Conservation (phyloP, 1,284 basidiomycete species). For the Malassezia sympodialis region DNA sequence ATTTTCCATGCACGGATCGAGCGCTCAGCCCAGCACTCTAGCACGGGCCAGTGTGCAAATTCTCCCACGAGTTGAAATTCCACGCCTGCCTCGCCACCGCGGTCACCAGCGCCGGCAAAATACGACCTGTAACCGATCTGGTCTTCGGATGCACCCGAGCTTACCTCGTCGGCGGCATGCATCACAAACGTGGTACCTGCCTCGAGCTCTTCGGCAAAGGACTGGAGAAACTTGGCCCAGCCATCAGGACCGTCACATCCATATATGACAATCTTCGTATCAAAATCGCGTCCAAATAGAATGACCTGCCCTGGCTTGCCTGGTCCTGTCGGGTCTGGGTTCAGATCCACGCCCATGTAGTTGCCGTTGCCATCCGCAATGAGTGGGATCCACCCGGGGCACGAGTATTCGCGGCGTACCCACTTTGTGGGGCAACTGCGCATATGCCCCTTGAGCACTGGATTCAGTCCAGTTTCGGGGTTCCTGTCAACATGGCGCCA, state of each 20-base stretch:
- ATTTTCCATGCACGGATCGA: slow-evolving; percentile 36
- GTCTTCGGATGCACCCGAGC: slow-evolving; percentile 27
- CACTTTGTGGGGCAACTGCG: slow-evolving; percentile 79
- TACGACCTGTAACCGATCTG: slow-evolving; percentile 43
- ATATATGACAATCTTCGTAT: slow-evolving; percentile 82
- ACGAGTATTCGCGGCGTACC: slow-evolving; percentile 80
- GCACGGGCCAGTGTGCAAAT: slow-evolving; percentile 42
- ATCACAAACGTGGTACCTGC: slow-evolving; percentile 57
- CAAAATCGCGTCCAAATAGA: slow-evolving; percentile 92
- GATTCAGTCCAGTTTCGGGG: slow-evolving; percentile 34
- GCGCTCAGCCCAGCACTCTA: slow-evolving; percentile 46
- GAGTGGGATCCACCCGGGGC: slow-evolving; percentile 89
- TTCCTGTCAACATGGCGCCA: slow-evolving; percentile 45
- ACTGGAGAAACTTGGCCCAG: slow-evolving; percentile 90
- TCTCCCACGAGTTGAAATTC: slow-evolving; percentile 37
- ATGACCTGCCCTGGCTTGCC: slow-evolving; percentile 85
- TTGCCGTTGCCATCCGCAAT: slow-evolving; percentile 87
- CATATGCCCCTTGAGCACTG: slow-evolving; percentile 54
- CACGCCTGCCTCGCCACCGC: slow-evolving; percentile 34
- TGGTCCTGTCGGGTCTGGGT: slow-evolving; percentile 54
- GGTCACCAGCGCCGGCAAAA: slow-evolving; percentile 32
- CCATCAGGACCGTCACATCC: slow-evolving; percentile 67
- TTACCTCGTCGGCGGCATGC: slow-evolving; percentile 25
- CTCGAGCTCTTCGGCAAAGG: slow-evolving; percentile 85
- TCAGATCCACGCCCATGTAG: slow-evolving; percentile 90